Base-by-base conservation (phyloP, 176 grass and related monocot species). In the Carex cristatella region DNA sequence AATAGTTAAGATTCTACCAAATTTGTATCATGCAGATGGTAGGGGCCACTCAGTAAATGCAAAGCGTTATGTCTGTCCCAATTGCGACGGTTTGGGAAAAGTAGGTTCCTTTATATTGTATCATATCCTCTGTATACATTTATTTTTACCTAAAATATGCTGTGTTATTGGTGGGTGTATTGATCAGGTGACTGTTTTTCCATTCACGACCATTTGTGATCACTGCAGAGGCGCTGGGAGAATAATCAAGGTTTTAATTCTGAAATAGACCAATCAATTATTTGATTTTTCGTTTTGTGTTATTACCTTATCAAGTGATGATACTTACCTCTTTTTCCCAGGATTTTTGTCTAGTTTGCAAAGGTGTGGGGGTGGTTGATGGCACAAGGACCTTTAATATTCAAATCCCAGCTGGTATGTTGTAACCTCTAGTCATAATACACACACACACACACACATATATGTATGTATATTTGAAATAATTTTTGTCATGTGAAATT, bases 321-420 rank as follows among this genome's bases (percentile, higher is more conserved):
- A 79, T 87, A 64, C 62, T 87, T 54, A 51, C 55, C 16, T 31
- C 10, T 77, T 63, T 2, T 83, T 67, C 10, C 42, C 86, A 98
- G 95, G 93, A 98, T 93, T 84, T 88, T 84, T 98, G 95, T 86
- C 56, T 93, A 55, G 80, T 83, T 75, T 98, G 95, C 85, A 85
- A 88, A 87, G 95, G 95, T 61, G 85, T 81, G 62, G 95, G 93
- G 57, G 86, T 92, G 57, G 59, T 90, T 84, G 95, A 94, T 92
- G 89, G 91, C 88, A 89, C 93, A 85, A 98, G 94, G 83, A 87
- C 90, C 92, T 85, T 94, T 56, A 86, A 88, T 40, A 90, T 95
- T 63, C 76, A 82, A 49, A 92, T 98, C 57, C 95, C 95, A 88
- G 89, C 95, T 91, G 95, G 95, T 98, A 65, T 23, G 73, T 69